Conservation (phyloP, 208 protist species). For the Acanthamoeba castellanii region DNA sequence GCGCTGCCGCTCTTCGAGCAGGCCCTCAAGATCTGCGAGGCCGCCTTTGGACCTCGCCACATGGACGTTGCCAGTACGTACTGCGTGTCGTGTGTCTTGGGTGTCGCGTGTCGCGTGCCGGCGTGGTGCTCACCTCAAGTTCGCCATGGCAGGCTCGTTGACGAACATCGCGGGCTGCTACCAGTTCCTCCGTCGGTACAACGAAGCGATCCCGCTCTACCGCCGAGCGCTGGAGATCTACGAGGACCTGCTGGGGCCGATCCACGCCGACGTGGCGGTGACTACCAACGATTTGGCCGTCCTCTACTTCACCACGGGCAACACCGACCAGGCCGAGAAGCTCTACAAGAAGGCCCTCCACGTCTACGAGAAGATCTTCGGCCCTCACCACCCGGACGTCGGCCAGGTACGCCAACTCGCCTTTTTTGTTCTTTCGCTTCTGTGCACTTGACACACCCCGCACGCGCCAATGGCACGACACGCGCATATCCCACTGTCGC, state of each 20-base stretch:
- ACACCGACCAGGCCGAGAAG: slow-evolving; percentile 66
- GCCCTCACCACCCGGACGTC: slow-evolving; percentile 11
- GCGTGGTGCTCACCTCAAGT: neutral
- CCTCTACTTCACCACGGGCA: slow-evolving; percentile 65
- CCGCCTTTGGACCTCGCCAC: slow-evolving; percentile 27
- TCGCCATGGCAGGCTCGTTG: neutral
- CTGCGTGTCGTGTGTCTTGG: no score
- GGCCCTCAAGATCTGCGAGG: slow-evolving; percentile 31
- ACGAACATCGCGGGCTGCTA: slow-evolving; percentile 62
- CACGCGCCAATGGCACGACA: no score
- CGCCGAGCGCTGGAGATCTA: slow-evolving; percentile 21
- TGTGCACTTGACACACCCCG: no score
- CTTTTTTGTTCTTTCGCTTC: no score
- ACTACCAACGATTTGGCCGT: slow-evolving; percentile 51
- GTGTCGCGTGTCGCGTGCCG: neutral
- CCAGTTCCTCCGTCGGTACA: slow-evolving; percentile 31
- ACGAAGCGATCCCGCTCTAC: slow-evolving; percentile 41
- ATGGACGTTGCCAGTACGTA: slow-evolving; percentile 60
- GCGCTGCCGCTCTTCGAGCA: slow-evolving; percentile 56
- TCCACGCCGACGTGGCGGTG: slow-evolving; percentile 44
- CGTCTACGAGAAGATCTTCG: slow-evolving; percentile 54
- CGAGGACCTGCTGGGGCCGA: slow-evolving; percentile 22
- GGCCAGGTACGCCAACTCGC: slow-evolving; percentile 6
- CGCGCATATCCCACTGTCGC: no score
- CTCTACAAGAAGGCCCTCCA: slow-evolving; percentile 43